A percentile compares a stretch with the other conserved stretches of the same genome.
phyloP scores from a whole-genome alignment of 257 asterid genomes.

The Solanum stenotomum region DNA sequence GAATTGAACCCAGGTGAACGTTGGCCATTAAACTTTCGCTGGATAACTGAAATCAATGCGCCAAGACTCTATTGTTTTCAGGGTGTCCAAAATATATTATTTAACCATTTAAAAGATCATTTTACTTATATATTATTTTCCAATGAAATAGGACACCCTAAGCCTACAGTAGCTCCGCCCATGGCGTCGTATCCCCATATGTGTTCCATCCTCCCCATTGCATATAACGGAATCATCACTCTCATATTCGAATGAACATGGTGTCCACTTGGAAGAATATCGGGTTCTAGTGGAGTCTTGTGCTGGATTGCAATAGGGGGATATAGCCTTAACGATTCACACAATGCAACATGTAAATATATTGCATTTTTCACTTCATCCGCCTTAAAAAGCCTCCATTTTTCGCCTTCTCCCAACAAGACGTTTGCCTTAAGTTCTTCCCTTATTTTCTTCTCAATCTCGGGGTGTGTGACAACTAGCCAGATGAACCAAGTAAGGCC shows the following conservation, averaged over 20 bases:
- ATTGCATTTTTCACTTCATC: neutral
- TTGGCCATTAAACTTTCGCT: no score
- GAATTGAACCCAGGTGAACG: no score
- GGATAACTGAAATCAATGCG: no score
- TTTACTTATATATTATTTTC: no score
- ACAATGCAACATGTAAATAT: neutral
- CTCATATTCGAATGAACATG: constrained; percentile 25
- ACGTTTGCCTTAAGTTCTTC: neutral
- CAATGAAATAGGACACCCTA: no score
- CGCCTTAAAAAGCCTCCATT: neutral
- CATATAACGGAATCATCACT: constrained; percentile 36
- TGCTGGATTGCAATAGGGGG: constrained; percentile 54
- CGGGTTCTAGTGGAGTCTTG: constrained; percentile 31
- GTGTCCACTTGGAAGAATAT: constrained; percentile 38
- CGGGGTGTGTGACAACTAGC: neutral
- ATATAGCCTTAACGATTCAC: constrained; percentile 25
- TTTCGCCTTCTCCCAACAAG: neutral
- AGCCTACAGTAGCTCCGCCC: no score
- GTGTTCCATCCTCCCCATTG: constrained; percentile 40
- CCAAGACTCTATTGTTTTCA: no score
- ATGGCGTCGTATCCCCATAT: constrained; percentile 46
- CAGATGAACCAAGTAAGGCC: neutral
- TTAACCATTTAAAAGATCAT: no score
- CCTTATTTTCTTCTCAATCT: neutral
- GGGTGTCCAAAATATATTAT: no score